Percentiles rank a stretch among this genome's conserved stretches.
Evolutionary conservation across 2,329 filamentous ascomycete genomes (phyloP).

Genomic region (Sporothrix phasma): DNA sequence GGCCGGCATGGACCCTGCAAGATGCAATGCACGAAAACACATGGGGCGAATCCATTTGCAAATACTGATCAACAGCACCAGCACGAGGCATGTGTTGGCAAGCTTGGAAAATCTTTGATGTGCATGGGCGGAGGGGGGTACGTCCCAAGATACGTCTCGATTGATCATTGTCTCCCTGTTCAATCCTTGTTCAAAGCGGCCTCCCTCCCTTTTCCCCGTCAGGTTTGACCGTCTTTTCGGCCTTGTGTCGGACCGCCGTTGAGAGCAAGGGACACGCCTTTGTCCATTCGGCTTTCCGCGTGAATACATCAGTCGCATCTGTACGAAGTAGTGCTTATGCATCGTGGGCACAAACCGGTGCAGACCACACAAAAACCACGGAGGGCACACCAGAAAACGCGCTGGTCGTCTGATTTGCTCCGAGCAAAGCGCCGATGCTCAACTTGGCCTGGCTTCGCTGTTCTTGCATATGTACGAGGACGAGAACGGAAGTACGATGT

Average conservation of each 20-base stretch:
- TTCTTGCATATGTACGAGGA: constrained; percentile 4
- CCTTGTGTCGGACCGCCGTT: background rate
- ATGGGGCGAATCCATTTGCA: background rate
- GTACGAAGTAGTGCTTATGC: background rate
- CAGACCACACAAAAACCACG: background rate
- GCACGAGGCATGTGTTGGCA: constrained; percentile 1
- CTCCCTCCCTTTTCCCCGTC: too few species aligned
- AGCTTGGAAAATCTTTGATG: background rate
- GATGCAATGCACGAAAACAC: background rate
- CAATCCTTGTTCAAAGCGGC: too few species aligned
- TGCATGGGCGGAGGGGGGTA: background rate
- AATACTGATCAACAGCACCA: background rate
- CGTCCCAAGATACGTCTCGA: too few species aligned
- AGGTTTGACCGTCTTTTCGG: background rate
- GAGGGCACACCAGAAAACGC: background rate
- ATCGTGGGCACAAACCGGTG: background rate
- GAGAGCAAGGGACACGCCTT: background rate
- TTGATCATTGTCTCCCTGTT: too few species aligned
- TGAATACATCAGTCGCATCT: too few species aligned
- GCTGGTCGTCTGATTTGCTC: constrained; percentile 1
- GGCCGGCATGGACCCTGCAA: background rate
- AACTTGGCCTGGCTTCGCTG: constrained; percentile 1
- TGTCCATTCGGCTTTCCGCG: background rate
- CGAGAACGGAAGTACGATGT: background rate
- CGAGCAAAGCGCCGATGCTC: background rate